Conservation (phyloP, 176 grass and related monocot genomes). For the Eleusine coracana region DNA sequence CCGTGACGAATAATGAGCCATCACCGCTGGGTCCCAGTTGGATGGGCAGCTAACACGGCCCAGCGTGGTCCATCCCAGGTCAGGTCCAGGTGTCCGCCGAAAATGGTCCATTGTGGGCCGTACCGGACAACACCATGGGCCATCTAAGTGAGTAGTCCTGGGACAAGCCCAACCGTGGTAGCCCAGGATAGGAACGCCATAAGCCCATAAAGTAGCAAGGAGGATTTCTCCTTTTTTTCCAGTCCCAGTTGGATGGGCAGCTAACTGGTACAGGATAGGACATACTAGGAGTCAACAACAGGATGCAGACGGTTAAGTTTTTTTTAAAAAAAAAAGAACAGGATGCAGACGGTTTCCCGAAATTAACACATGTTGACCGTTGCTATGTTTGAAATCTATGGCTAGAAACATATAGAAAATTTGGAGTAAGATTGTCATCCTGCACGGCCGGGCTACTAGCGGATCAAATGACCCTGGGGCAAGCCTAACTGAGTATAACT, state of each 20-base stretch:
- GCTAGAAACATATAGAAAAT: no score
- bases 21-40: neutral
- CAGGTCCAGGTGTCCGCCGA: neutral
- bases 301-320: no score
- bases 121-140: no score
- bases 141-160: neutral
- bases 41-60: neutral
- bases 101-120: neutral
- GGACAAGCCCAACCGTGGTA: neutral
- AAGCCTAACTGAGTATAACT: no score
- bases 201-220: no score
- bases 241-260: no score
- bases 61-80: neutral
- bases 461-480: no score
- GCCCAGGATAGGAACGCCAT: neutral
- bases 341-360: no score
- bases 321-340: no score
- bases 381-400: neutral
- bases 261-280: neutral
- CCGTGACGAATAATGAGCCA: neutral
- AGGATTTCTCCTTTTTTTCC: neutral
- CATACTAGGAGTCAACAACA: neutral
- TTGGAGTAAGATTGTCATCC: no score
- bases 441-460: no score
- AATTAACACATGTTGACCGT: neutral